These are phyloP conservation scores for Arabidopsis hybrid DNA, from an alignment of 441 rosid species.

Conservation along the genomic window DNA sequence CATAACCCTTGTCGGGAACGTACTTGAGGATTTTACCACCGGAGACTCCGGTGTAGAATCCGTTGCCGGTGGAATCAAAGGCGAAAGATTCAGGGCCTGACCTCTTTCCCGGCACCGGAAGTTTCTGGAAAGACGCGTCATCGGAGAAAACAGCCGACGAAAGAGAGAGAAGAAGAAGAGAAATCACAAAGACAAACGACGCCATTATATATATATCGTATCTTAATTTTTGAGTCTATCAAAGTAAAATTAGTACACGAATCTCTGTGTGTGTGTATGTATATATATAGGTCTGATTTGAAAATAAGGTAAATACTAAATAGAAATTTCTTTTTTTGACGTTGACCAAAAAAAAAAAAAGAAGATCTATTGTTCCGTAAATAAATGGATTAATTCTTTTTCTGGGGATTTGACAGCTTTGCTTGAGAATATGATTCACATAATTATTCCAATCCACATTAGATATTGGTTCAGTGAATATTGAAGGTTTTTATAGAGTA, in stretches of 20 bases:
- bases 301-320: not conserved
- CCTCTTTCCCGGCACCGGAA: slow-evolving; percentile 33
- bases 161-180: slow-evolving; percentile 40
- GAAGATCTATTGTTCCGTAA: not conserved
- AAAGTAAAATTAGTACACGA: not conserved
- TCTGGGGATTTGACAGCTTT: slow-evolving; percentile 17
- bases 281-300: slow-evolving; percentile 14
- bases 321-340: slow-evolving; percentile 1
- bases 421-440: not conserved
- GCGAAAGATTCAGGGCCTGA: slow-evolving; percentile 48
- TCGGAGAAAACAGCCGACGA: slow-evolving; percentile 37
- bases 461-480: not conserved
- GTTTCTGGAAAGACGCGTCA: slow-evolving; percentile 32
- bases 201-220: slow-evolving; percentile 29
- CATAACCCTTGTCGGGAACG: slow-evolving; percentile 34
- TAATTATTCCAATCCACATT: not conserved
- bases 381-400: not conserved
- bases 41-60: slow-evolving; percentile 46
- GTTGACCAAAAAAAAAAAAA: not conserved
- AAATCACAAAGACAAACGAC: slow-evolving; percentile 27
- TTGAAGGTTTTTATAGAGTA: no score
- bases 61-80: slow-evolving; percentile 35
- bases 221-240: not conserved
- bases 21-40: slow-evolving; percentile 49
- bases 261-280: not conserved